These are phyloP conservation scores for Penicillium fuscoglaucum DNA, from an alignment of 2,329 filamentous ascomycete genomes.

Conservation along the genomic window DNA sequence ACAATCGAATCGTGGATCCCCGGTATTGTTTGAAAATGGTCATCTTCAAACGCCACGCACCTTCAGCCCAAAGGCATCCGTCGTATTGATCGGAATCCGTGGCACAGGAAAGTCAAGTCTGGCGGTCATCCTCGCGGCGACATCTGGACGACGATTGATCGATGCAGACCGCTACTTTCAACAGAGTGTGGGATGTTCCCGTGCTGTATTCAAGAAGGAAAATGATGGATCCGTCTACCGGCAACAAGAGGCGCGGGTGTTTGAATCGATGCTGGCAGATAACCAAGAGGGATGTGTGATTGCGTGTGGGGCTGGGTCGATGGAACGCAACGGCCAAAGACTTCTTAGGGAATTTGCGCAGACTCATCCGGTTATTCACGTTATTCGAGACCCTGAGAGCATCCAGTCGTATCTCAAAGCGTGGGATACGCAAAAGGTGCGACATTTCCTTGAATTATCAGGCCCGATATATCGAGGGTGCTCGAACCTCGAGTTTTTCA, in stretches of 20 bases:
- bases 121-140: slow-evolving; percentile 71
- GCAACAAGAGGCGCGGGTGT: slow-evolving; percentile 61
- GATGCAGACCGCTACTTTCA: slow-evolving; percentile 70
- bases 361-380: slow-evolving; percentile 69
- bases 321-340: slow-evolving; percentile 63
- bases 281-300: slow-evolving; percentile 65
- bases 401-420: slow-evolving; percentile 64
- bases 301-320: slow-evolving; percentile 68
- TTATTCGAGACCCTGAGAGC: slow-evolving; percentile 64
- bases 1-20: slow-evolving; percentile 33
- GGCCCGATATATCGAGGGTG: slow-evolving; percentile 61
- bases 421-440: slow-evolving; percentile 57
- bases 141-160: slow-evolving; percentile 66
- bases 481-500: slow-evolving; percentile 76
- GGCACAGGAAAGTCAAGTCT: slow-evolving; percentile 75
- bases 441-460: slow-evolving; percentile 56
- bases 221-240: slow-evolving; percentile 65
- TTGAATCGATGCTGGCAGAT: slow-evolving; percentile 60
- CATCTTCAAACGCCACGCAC: slow-evolving; percentile 30
- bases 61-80: slow-evolving; percentile 65
- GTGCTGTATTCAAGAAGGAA: slow-evolving; percentile 62
- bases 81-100: slow-evolving; percentile 71
- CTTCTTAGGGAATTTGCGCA: slow-evolving; percentile 63
- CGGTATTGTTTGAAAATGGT: slow-evolving; percentile 26
- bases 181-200: slow-evolving; percentile 62